Evolutionary conservation across 2,329 filamentous ascomycete genomes (phyloP).

Genomic region (Calonectria naviculata): DNA sequence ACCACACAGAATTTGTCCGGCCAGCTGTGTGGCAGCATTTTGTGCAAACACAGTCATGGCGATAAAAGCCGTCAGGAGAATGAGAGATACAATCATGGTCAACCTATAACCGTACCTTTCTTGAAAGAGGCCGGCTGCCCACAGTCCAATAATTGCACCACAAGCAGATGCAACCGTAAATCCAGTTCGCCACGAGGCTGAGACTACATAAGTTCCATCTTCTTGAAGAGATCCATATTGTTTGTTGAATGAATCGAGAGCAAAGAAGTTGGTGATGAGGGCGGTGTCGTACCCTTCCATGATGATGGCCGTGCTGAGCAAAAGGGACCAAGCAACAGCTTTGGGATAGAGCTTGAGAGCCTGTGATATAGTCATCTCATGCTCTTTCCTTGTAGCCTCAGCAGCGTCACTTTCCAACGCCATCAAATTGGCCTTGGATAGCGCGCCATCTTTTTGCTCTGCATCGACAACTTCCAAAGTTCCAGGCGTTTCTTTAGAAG

Average conservation of each 20-base stretch:
- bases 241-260: conserved; percentile 34
- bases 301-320: not conserved
- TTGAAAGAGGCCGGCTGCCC: conserved; percentile 33
- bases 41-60: conserved; percentile 30
- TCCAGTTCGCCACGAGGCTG: conserved; percentile 35
- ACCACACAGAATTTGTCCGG: conserved; percentile 34
- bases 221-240: conserved; percentile 31
- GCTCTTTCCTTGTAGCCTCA: not conserved
- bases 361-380: not conserved
- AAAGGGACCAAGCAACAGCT: not conserved
- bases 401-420: not conserved
- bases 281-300: conserved; percentile 1
- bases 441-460: not conserved
- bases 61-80: conserved; percentile 31
- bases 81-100: conserved; percentile 35
- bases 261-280: conserved; percentile 1
- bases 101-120: conserved; percentile 34
- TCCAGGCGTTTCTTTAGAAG: not conserved
- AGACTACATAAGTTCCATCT: conserved; percentile 33
- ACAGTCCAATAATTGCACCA: conserved; percentile 35
- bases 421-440: not conserved
- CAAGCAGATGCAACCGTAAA: conserved; percentile 34
- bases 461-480: not conserved
- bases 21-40: conserved; percentile 35
- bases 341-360: not conserved